Evolutionary conservation across 2,329 filamentous ascomycete species (phyloP).

Genomic region (Neonectria neomacrospora): DNA sequence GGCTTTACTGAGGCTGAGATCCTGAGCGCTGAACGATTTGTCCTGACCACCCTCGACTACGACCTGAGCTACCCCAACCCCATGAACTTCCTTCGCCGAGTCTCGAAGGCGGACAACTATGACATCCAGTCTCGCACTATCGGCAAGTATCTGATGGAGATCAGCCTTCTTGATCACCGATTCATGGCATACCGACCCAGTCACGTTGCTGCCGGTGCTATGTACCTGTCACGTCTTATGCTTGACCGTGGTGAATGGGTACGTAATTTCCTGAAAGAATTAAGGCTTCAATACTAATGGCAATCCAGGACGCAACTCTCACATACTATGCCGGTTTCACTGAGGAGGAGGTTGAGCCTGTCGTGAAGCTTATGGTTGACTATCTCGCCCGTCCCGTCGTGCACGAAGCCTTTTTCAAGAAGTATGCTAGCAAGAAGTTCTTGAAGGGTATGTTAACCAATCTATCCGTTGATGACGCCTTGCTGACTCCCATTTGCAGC

Average conservation of each 20-base stretch:
- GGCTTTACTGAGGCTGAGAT: slow-evolving; percentile 97
- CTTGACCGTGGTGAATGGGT: slow-evolving; percentile 93
- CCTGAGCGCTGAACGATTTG: slow-evolving; percentile 94
- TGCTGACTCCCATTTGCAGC: slow-evolving; percentile 61
- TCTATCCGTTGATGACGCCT: neutral
- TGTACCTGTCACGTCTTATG: slow-evolving; percentile 93
- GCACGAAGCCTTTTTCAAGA: slow-evolving; percentile 99
- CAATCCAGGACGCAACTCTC: slow-evolving; percentile 78
- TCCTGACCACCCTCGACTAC: slow-evolving; percentile 91
- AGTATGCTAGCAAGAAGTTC: slow-evolving; percentile 99
- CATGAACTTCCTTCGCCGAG: slow-evolving; percentile 99
- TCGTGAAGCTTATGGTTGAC: slow-evolving; percentile 94
- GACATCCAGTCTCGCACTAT: slow-evolving; percentile 97
- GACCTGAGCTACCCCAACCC: slow-evolving; percentile 99
- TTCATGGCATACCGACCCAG: slow-evolving; percentile 92
- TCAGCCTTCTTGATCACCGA: slow-evolving; percentile 92
- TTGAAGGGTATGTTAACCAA: slow-evolving; percentile 81
- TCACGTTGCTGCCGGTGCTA: slow-evolving; percentile 89
- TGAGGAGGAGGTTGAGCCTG: slow-evolving; percentile 91
- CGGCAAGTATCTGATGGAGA: slow-evolving; percentile 98
- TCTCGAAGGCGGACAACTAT: slow-evolving; percentile 99
- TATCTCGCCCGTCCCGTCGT: slow-evolving; percentile 90
- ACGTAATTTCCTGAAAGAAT: slow-evolving; percentile 52
- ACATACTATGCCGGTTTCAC: slow-evolving; percentile 92
- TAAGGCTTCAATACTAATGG: slow-evolving; percentile 45